A percentile compares a stretch with the other conserved stretches of the same genome.
phyloP scores from a whole-genome alignment of 2,329 filamentous ascomycete species.

The Fusarium hostae region DNA sequence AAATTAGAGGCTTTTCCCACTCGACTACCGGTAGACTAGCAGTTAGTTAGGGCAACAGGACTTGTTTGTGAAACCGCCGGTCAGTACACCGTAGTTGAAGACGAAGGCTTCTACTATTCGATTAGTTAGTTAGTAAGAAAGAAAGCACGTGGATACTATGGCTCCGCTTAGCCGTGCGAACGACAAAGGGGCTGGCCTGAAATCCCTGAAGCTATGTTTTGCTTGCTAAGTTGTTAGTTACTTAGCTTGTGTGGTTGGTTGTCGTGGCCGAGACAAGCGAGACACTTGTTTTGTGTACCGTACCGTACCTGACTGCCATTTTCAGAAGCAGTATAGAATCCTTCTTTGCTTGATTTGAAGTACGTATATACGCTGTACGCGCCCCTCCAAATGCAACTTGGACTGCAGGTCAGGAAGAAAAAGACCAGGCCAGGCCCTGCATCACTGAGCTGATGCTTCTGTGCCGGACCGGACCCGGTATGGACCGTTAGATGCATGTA shows the following conservation, averaged over 20 bases:
- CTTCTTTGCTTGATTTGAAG: conserved; percentile 3
- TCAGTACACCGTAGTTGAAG: conserved; percentile 11
- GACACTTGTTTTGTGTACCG: background rate
- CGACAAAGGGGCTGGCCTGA: background rate
- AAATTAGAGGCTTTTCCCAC: conserved; percentile 5
- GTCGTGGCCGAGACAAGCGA: conserved; percentile 1
- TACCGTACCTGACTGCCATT: background rate
- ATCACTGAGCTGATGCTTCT: conserved; percentile 16
- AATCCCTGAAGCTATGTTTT: background rate
- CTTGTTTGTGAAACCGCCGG: conserved; percentile 9
- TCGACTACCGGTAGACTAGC: background rate
- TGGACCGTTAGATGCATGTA: background rate
- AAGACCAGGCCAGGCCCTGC: conserved; percentile 33
- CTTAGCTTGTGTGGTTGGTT: background rate
- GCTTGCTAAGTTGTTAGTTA: background rate
- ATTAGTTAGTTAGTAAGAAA: background rate
- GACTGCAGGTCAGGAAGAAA: conserved; percentile 15
- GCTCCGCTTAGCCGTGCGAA: conserved; percentile 8
- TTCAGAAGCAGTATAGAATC: conserved; percentile 19
- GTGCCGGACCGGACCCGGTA: conserved; percentile 31
- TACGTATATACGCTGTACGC: conserved; percentile 11
- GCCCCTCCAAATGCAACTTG: conserved; percentile 1
- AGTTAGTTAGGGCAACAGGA: conserved; percentile 4
- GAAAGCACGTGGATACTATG: background rate
- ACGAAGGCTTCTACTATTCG: background rate